phyloP scores from a whole-genome alignment of 2,329 filamentous ascomycete genomes.

The Corniculantispora saksenae region DNA sequence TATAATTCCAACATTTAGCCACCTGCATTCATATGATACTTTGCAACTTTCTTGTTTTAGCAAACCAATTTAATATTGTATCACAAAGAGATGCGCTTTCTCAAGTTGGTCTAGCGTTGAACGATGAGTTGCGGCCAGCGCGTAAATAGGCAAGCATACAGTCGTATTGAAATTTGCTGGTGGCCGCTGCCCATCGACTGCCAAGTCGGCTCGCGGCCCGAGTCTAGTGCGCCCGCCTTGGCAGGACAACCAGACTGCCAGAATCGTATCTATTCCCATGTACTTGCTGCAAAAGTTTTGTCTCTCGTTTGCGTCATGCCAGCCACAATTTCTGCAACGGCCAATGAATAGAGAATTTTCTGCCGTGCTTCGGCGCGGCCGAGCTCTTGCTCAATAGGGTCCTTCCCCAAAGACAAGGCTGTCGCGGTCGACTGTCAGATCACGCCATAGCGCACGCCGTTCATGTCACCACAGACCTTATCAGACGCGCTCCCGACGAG shows the following conservation, averaged over 20 bases:
- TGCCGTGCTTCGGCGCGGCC: not conserved
- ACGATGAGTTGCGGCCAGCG: too few relatives aligned
- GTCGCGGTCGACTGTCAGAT: slow-evolving; percentile 4
- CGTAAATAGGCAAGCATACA: too few relatives aligned
- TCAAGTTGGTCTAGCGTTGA: too few relatives aligned
- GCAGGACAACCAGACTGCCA: not conserved
- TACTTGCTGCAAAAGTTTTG: not conserved
- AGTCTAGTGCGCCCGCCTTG: not conserved
- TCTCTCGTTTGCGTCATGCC: not conserved
- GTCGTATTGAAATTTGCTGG: too few relatives aligned
- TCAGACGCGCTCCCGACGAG: not conserved
- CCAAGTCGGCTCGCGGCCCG: not conserved
- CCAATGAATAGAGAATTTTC: not conserved
- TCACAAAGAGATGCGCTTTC: too few relatives aligned
- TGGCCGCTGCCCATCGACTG: too few relatives aligned
- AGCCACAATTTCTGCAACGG: not conserved
- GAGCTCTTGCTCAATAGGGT: not conserved
- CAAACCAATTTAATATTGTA: too few relatives aligned
- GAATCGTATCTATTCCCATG: not conserved
- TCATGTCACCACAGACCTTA: slow-evolving; percentile 6
- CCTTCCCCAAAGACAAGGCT: not conserved
- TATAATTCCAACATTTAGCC: too few relatives aligned
- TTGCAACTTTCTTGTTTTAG: too few relatives aligned
- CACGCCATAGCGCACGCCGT: slow-evolving; percentile 8
- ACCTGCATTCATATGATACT: too few relatives aligned